Evolutionary conservation across 371 early-diverging fungal genomes (phyloP).

Genomic region (Apophysomyces variabilis): DNA sequence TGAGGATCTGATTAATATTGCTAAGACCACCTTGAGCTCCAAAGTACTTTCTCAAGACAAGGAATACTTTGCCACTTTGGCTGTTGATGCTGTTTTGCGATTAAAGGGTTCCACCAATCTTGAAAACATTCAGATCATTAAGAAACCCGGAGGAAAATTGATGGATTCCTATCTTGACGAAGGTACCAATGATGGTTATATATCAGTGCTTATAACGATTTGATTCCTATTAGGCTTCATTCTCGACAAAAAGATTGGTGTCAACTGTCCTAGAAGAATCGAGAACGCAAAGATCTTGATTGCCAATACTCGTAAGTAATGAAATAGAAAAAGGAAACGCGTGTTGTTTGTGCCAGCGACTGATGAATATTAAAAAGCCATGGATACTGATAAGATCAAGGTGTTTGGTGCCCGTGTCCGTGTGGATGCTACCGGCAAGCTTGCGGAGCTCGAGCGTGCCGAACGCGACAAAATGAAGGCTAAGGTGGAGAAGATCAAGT

Average conservation of each 20-base stretch:
- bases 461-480: slow-evolving; percentile 99
- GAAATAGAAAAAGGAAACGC: slow-evolving; percentile 3
- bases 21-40: slow-evolving; percentile 97
- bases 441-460: slow-evolving; percentile 98
- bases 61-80: slow-evolving; percentile 95
- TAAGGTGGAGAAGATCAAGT: slow-evolving; percentile 98
- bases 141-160: slow-evolving; percentile 97
- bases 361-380: slow-evolving; percentile 58
- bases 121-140: slow-evolving; percentile 99
- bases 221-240: slow-evolving; percentile 75
- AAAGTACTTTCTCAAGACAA: slow-evolving; percentile 98
- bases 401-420: slow-evolving; percentile 98
- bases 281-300: slow-evolving; percentile 97
- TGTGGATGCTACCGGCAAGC: slow-evolving; percentile 96
- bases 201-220: background rate
- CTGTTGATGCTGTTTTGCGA: slow-evolving; percentile 97
- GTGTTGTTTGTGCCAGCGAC: background rate
- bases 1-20: slow-evolving; percentile 94
- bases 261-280: slow-evolving; percentile 95
- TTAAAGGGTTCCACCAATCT: slow-evolving; percentile 97
- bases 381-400: slow-evolving; percentile 99
- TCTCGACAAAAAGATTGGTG: slow-evolving; percentile 98
- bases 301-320: slow-evolving; percentile 93
- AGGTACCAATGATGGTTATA: slow-evolving; percentile 50
- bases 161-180: slow-evolving; percentile 97